Base-by-base conservation (phyloP, 306 rosid genomes). In the Sicyos baderoa region DNA sequence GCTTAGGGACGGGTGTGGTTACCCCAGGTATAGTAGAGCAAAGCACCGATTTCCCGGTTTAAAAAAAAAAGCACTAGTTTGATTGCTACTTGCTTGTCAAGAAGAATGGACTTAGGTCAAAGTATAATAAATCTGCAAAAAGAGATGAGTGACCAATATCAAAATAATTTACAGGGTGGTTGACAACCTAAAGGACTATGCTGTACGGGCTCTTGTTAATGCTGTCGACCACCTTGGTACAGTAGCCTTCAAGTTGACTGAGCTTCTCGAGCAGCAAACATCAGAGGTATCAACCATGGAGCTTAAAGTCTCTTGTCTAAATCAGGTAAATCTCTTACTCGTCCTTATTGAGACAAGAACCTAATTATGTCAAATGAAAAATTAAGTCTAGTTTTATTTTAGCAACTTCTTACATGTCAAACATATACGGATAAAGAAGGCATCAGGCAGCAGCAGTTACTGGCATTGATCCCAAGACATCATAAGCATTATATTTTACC, bases 151-250 rank as follows among this genome's bases (percentile, higher is more conserved):
- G 12, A 65, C 71, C 71, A 65, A 45, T 65, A 11, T 65, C 19
- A 45, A 65, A 65, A 9, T 21, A 65, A 27, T 79, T 29, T 58
- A 55, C 74, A 93, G 97, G 88, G 91, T 89, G 16, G 82, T 89
- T 79, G 97, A 93, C 19, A 88, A 93, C 82, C 79, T 93, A 73
- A 93, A 90, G 81, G 97, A 90, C 82, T 93, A 93, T 84, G 96
- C 94, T 66, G 87, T 85, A 19, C 87, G 91, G 29, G 97, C 98
- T 73, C 89, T 89, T 63, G 91, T 93, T 27, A 93, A 93, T 76
- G 94, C 94, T 16, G 96, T 92, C 54, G 98, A 89, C 86, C 96
- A 92, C 84, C 95, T 92, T 68, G 98, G 98, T 77, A 92, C 98
- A 5, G 98, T 92, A n/a, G 93, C 96, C 54, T 89, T 79, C 91